A percentile compares a stretch with the other conserved stretches of the same genome.
Conservation (phyloP, 495 filamentous ascomycete species). For the Friedmanniomyces simplex region DNA sequence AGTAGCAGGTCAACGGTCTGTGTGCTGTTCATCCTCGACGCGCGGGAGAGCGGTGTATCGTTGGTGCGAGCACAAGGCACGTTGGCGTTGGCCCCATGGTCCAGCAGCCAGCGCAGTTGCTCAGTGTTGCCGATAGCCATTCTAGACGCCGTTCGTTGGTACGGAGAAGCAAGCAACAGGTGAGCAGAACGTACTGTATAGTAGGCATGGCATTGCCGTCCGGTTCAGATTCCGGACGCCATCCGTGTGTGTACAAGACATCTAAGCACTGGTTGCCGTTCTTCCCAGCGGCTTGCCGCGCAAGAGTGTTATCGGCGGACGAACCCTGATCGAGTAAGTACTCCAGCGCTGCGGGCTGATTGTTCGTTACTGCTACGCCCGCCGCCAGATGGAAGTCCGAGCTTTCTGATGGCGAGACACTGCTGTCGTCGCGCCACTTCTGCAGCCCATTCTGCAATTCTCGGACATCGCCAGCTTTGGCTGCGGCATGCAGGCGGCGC, state of each 20-base stretch:
- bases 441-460: background rate
- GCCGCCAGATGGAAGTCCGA: background rate
- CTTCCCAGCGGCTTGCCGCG: background rate
- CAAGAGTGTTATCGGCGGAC: background rate
- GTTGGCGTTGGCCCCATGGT: background rate
- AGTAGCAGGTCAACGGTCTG: background rate
- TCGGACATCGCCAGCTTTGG: background rate
- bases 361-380: background rate
- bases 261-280: background rate
- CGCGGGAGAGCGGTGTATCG: background rate
- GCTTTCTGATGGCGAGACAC: background rate
- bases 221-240: background rate
- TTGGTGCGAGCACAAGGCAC: background rate
- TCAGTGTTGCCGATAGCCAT: background rate
- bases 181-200: background rate
- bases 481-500: background rate
- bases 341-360: background rate
- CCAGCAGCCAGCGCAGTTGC: background rate
- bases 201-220: background rate
- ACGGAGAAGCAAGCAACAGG: background rate
- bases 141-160: background rate
- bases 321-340: background rate
- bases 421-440: background rate
- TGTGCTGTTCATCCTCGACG: background rate
- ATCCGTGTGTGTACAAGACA: background rate